phyloP scores from a whole-genome alignment of 768 basidiomycete genomes.

The Pisolithus tinctorius region DNA sequence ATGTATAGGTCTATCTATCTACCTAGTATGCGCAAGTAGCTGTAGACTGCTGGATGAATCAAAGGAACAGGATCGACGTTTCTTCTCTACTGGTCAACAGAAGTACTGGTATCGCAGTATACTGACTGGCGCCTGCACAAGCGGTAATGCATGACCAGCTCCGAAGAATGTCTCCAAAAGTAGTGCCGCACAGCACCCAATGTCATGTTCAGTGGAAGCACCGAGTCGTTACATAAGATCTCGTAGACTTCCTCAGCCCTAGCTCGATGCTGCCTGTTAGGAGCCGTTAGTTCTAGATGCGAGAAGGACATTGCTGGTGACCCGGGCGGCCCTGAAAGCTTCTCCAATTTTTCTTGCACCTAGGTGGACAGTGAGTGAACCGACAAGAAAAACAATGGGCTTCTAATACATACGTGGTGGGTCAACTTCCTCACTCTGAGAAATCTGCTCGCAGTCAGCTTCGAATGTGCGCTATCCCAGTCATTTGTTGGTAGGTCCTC shows the following conservation, averaged over 20 bases:
- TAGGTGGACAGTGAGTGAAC: conserved; percentile 22
- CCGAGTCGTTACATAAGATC: conserved; percentile 80
- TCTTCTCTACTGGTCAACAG: too few relatives aligned
- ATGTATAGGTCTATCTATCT: too few relatives aligned
- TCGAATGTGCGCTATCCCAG: conserved; percentile 58
- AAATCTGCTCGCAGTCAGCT: conserved; percentile 82
- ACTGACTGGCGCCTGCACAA: conserved; percentile 25
- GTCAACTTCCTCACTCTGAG: conserved; percentile 82
- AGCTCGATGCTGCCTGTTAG: conserved; percentile 12
- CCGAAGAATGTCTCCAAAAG: conserved; percentile 72
- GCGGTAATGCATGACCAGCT: conserved; percentile 75
- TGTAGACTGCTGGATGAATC: too few relatives aligned
- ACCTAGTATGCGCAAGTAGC: too few relatives aligned
- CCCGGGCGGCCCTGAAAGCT: conserved; percentile 33
- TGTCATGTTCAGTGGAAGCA: conserved; percentile 82
- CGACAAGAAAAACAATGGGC: not conserved
- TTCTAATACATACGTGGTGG: conserved; percentile 53
- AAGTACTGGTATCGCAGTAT: not conserved
- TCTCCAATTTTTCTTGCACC: conserved; percentile 83
- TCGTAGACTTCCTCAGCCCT: conserved; percentile 72
- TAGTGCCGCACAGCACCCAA: conserved; percentile 87
- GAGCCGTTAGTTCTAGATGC: conserved; percentile 35
- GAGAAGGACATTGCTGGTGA: conserved; percentile 14
- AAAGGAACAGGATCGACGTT: too few relatives aligned
- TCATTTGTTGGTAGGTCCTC: not conserved